phyloP scores from a whole-genome alignment of 2,329 filamentous ascomycete species.

The Fusarium penzigii region DNA sequence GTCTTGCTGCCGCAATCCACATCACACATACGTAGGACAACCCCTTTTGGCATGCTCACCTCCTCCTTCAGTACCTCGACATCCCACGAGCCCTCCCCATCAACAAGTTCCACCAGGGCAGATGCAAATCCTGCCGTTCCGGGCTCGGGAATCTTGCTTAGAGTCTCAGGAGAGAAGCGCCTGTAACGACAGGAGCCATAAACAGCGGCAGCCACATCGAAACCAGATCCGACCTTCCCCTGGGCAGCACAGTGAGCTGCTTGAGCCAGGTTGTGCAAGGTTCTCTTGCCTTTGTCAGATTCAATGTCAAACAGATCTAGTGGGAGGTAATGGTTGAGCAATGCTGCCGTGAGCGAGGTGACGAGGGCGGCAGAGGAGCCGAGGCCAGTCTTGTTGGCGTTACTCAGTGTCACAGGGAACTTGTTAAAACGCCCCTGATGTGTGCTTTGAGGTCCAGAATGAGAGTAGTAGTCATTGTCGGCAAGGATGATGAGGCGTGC shows the following conservation, averaged over 20 bases:
- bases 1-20: conserved; percentile 94
- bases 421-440: conserved; percentile 64
- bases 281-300: conserved; percentile 53
- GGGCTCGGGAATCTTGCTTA: conserved; percentile 67
- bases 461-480: conserved; percentile 96
- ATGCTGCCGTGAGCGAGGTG: conserved; percentile 77
- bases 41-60: conserved; percentile 69
- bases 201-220: conserved; percentile 91
- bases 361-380: conserved; percentile 94
- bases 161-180: conserved; percentile 82
- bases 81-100: conserved; percentile 71
- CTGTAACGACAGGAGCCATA: conserved; percentile 90
- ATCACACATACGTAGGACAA: conserved; percentile 89
- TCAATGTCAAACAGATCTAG: conserved; percentile 55
- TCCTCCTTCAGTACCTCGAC: conserved; percentile 70
- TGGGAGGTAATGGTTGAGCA: conserved; percentile 76
- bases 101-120: conserved; percentile 65
- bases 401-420: conserved; percentile 73
- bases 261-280: conserved; percentile 90
- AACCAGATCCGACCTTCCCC: conserved; percentile 93
- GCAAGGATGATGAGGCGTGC: conserved; percentile 83
- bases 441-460: conserved; percentile 34
- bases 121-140: conserved; percentile 67
- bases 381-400: conserved; percentile 92
- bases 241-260: conserved; percentile 93